These are phyloP conservation scores for Articulospora tetracladia DNA, from an alignment of 495 filamentous ascomycete species.

Conservation along the genomic window DNA sequence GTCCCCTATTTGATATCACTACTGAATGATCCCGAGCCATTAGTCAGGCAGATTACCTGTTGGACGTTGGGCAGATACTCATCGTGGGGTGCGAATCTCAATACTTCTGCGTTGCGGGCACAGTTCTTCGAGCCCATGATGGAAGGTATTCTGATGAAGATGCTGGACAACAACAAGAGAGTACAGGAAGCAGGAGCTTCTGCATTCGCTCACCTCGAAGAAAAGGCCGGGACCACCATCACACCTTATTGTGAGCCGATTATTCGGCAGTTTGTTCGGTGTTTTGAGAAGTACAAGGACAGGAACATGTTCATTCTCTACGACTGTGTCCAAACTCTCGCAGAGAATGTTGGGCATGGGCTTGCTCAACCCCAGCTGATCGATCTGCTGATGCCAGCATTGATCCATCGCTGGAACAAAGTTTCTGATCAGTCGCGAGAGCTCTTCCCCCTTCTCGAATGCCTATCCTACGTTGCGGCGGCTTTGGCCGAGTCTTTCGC, in stretches of 20 bases:
- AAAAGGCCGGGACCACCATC: conserved; percentile 79
- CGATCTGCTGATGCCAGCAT: conserved; percentile 86
- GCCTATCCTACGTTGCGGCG: conserved; percentile 88
- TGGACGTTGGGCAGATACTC: conserved; percentile 97
- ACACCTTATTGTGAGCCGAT: conserved; percentile 87
- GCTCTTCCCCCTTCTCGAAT: conserved; percentile 91
- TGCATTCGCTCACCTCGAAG: conserved; percentile 93
- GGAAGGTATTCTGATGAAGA: conserved; percentile 90
- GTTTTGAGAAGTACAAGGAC: conserved; percentile 95
- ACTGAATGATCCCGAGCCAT: conserved; percentile 78
- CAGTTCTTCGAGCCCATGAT: conserved; percentile 94
- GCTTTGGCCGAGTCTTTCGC: conserved; percentile 80
- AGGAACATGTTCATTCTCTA: conserved; percentile 99
- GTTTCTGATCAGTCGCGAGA: conserved; percentile 88
- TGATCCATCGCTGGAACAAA: conserved; percentile 85
- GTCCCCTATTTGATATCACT: conserved; percentile 88
- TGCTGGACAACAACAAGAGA: conserved; percentile 96
- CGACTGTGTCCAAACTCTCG: conserved; percentile 96
- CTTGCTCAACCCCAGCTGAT: conserved; percentile 75
- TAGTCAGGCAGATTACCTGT: conserved; percentile 97
- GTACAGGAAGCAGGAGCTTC: conserved; percentile 96
- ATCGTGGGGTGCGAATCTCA: conserved; percentile 80
- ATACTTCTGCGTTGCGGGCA: conserved; percentile 58
- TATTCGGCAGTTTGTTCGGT: conserved; percentile 84
- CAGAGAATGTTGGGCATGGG: conserved; percentile 81